These are phyloP conservation scores for Bruguiera sexangula DNA, from an alignment of 345 rosid genomes.

Conservation along the genomic window DNA sequence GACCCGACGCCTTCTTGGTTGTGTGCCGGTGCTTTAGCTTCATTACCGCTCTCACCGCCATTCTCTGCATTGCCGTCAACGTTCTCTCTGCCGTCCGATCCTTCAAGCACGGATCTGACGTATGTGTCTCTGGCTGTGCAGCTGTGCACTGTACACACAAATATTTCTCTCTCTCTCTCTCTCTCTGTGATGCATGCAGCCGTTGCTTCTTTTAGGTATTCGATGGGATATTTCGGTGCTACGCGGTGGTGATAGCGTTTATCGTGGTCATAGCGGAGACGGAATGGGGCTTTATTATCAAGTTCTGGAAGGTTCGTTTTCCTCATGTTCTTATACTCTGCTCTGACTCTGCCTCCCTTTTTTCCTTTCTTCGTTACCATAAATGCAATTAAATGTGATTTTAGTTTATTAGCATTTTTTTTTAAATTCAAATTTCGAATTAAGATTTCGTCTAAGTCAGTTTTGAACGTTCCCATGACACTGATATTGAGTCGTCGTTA, in stretches of 20 bases:
- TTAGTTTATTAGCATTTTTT: neutral
- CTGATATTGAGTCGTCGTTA: no score
- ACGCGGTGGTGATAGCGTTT: conserved; percentile 66
- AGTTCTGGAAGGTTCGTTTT: conserved; percentile 59
- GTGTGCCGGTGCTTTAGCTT: conserved; percentile 76
- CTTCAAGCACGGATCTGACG: conserved; percentile 73
- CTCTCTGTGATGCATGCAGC: neutral
- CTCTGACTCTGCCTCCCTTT: neutral
- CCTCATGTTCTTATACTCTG: neutral
- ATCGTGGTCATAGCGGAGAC: conserved; percentile 82
- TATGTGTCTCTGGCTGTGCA: conserved; percentile 15
- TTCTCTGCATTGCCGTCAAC: conserved; percentile 79
- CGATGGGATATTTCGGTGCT: conserved; percentile 90
- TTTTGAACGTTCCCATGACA: no score
- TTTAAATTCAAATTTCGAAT: no score
- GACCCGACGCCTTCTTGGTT: conserved; percentile 64
- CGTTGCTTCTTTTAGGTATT: conserved; percentile 48
- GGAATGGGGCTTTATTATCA: conserved; percentile 73
- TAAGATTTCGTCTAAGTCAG: no score
- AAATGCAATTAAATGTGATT: no score
- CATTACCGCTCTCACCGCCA: conserved; percentile 57
- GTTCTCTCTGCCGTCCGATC: conserved; percentile 79
- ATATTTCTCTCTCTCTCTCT: no score
- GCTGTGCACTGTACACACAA: neutral
- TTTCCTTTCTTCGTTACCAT: neutral